Evolutionary conservation across 768 basidiomycete genomes (phyloP).

Genomic region (Kwoniella dejecticola): DNA sequence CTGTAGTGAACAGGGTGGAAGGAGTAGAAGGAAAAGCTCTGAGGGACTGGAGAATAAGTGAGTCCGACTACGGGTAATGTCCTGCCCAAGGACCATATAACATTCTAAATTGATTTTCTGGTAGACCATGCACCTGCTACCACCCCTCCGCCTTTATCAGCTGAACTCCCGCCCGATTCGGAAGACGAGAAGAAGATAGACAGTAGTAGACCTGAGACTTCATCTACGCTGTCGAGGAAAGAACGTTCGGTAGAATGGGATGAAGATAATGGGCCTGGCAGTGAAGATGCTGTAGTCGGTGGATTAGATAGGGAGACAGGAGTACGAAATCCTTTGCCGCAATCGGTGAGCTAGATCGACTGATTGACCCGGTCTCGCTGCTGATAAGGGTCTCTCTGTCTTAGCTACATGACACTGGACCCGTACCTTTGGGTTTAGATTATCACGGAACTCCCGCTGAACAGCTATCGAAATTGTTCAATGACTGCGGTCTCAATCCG

Average conservation of each 20-base stretch:
- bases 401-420: slow-evolving; percentile 4
- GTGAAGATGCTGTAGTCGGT: slow-evolving; percentile 16
- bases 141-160: slow-evolving; percentile 27
- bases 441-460: slow-evolving; percentile 65
- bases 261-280: slow-evolving; percentile 12
- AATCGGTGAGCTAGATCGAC: slow-evolving; percentile 30
- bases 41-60: slow-evolving; percentile 46
- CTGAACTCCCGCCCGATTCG: not conserved
- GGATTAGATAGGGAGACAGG: slow-evolving; percentile 36
- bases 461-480: slow-evolving; percentile 73
- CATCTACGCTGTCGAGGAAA: slow-evolving; percentile 20
- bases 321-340: slow-evolving; percentile 44
- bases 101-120: not conserved
- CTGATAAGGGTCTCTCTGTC: slow-evolving; percentile 13
- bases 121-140: slow-evolving; percentile 44
- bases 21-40: slow-evolving; percentile 44
- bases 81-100: not conserved
- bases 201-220: slow-evolving; percentile 13
- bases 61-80: slow-evolving; percentile 13
- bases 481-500: slow-evolving; percentile 88
- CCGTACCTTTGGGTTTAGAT: slow-evolving; percentile 36
- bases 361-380: slow-evolving; percentile 17
- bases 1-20: slow-evolving; percentile 42
- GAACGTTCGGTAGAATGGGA: slow-evolving; percentile 23
- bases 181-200: slow-evolving; percentile 1